These are phyloP conservation scores for Kwoniella bestiolae DNA, from an alignment of 768 basidiomycete genomes.

Conservation along the genomic window DNA sequence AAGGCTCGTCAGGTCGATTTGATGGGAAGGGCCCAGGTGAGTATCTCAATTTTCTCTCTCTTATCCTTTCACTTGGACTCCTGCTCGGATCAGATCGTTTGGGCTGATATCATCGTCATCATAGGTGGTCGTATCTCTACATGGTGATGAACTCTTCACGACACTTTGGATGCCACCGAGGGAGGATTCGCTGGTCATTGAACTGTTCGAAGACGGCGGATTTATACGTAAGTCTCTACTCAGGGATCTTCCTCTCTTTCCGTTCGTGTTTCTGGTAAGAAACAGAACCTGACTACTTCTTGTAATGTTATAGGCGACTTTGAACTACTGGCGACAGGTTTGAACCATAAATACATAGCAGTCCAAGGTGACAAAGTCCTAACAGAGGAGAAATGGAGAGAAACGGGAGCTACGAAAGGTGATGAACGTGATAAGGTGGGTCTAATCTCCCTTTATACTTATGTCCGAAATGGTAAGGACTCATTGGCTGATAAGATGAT, in stretches of 20 bases:
- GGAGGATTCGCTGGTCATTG: conserved; percentile 41
- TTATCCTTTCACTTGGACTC: neutral
- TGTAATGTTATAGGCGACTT: conserved; percentile 39
- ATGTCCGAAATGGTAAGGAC: too few relatives aligned
- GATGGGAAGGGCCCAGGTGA: conserved; percentile 45
- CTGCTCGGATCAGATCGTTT: too few relatives aligned
- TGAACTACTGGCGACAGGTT: conserved; percentile 37
- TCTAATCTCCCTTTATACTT: neutral
- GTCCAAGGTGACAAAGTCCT: conserved; percentile 45
- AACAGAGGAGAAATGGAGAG: conserved; percentile 33
- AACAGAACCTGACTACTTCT: neutral
- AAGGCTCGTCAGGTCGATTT: conserved; percentile 42
- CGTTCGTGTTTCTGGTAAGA: neutral
- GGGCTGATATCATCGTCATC: too few relatives aligned
- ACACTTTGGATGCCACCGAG: conserved; percentile 51
- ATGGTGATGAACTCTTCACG: conserved; percentile 43
- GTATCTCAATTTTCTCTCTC: conserved; percentile 19
- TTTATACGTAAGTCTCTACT: conserved; percentile 43
- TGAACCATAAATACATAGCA: conserved; percentile 47
- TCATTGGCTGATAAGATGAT: too few relatives aligned
- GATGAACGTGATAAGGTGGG: conserved; percentile 33
- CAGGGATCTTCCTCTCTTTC: neutral
- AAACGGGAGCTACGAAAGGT: conserved; percentile 25
- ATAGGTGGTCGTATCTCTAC: conserved; percentile 49
- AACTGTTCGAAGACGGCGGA: conserved; percentile 49